Evolutionary conservation across 495 filamentous ascomycete genomes (phyloP).

Genomic region (Amniculicola lignicola): DNA sequence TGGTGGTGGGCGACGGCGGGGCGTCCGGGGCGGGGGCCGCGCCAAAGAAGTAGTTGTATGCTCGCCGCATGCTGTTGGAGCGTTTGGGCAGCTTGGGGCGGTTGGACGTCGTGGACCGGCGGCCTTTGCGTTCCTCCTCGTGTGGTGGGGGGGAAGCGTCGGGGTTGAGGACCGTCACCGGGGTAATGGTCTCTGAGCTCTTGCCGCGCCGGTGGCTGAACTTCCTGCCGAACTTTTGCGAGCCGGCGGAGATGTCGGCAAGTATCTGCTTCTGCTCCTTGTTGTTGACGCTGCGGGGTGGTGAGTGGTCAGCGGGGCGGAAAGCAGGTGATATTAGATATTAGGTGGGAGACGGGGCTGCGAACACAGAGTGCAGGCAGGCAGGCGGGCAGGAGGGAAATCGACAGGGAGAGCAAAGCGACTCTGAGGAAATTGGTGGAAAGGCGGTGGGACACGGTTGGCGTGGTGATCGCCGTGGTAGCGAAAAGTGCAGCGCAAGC

Average conservation of each 20-base stretch:
- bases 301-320: too few species aligned
- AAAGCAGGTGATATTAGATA: too few species aligned
- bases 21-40: conserved; percentile 5
- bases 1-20: conserved; percentile 12
- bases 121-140: conserved; percentile 23
- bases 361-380: too few species aligned
- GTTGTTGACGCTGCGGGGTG: conserved; percentile 22
- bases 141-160: background rate
- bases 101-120: conserved; percentile 24
- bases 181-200: conserved; percentile 24
- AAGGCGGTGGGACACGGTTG: too few species aligned
- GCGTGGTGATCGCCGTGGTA: too few species aligned
- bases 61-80: conserved; percentile 31
- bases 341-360: too few species aligned
- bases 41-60: conserved; percentile 36
- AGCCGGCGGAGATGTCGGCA: conserved; percentile 30
- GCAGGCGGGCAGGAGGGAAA: too few species aligned
- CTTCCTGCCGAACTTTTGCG: conserved; percentile 30
- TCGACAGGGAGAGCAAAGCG: too few species aligned
- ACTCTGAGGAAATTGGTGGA: too few species aligned
- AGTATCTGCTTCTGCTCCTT: conserved; percentile 32
- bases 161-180: conserved; percentile 29
- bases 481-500: too few species aligned
- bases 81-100: conserved; percentile 32
- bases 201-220: conserved; percentile 27